phyloP scores from a whole-genome alignment of 805 yeast species.

The Candida sphagnicola region DNA sequence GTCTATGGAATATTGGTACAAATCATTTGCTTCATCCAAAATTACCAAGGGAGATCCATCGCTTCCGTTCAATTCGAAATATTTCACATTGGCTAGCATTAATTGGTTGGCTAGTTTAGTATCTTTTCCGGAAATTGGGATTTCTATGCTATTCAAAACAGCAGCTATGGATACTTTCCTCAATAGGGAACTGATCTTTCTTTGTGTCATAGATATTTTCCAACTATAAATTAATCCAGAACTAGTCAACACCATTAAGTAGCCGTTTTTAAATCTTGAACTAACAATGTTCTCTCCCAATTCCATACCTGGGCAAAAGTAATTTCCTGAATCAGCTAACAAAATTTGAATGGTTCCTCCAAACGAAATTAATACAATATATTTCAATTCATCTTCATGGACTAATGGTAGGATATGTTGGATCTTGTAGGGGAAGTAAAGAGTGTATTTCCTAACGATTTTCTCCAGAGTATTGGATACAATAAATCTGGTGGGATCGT shows the following conservation, averaged over 20 bases:
- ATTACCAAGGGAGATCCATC: slow-evolving; percentile 43
- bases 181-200: slow-evolving; percentile 25
- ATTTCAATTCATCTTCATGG: slow-evolving; percentile 29
- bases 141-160: slow-evolving; percentile 35
- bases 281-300: slow-evolving; percentile 45
- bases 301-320: slow-evolving; percentile 46
- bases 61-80: slow-evolving; percentile 28
- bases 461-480: slow-evolving; percentile 36
- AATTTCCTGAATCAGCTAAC: slow-evolving; percentile 42
- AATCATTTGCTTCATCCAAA: slow-evolving; percentile 28
- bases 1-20: slow-evolving; percentile 39
- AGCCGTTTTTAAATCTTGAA: slow-evolving; percentile 28
- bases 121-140: slow-evolving; percentile 8
- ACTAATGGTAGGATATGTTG: slow-evolving; percentile 43
- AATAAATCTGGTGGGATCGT: slow-evolving; percentile 42
- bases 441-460: slow-evolving; percentile 26
- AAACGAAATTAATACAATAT: slow-evolving; percentile 55
- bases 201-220: slow-evolving; percentile 32
- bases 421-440: slow-evolving; percentile 44
- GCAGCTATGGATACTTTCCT: slow-evolving; percentile 51
- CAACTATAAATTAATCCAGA: slow-evolving; percentile 50
- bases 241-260: slow-evolving; percentile 44
- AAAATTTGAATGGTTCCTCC: slow-evolving; percentile 50
- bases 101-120: slow-evolving; percentile 5
- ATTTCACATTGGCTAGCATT: slow-evolving; percentile 14